Evolutionary conservation across 306 rosid genomes (phyloP), one percentile per base, ranked within the genome.

Genomic region (Quercus aquifolioides): DNA sequence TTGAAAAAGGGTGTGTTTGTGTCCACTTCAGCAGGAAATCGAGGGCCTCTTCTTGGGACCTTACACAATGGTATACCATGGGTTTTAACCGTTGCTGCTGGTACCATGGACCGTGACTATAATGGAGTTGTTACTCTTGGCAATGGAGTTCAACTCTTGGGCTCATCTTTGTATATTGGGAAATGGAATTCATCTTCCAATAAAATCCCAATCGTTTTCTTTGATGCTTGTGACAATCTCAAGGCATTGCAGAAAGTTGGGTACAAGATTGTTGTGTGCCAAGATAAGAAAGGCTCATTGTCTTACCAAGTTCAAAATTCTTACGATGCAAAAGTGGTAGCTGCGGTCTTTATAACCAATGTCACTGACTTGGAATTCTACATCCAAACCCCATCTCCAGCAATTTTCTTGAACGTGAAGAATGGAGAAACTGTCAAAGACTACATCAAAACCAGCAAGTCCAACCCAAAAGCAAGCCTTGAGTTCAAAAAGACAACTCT

Each of bases 61-160:
- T 74, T 94, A 20, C 97, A 94, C 38, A 94, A 88, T 57, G 98
- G 96, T 43, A 85, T 43, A n/a, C 96, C 97, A 4, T 92, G 97
- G 98, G 92, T 94, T 31, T 70, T 83, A 35, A 90, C 92, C 0
- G 97, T 89, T 15, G 98, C 94, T 13, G 94, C 94, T 0, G 82
- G 88, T 4, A 87, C 89, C 12, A 1, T 83, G 43, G 97, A 94
- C 68, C 91, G 96, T 4, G 84, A 82, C 6, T 90, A 90, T 25
- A 33, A 54, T 0, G 97, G 89, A 15, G 62, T 52, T 11, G 57
- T 88, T 0, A 85, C 43, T 6, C 94, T 90, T n/a, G 87, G 84
- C 1, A 84, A 89, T 71, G 91, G 86, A 71, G 79, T 52, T 46
- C 1, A 70, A 1, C 25, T 89, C 79, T 43, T 79, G 3, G 97